A percentile compares a stretch with the other conserved stretches of the same genome.
phyloP scores from a whole-genome alignment of 2,329 filamentous ascomycete genomes.

The Neurospora sp. region DNA sequence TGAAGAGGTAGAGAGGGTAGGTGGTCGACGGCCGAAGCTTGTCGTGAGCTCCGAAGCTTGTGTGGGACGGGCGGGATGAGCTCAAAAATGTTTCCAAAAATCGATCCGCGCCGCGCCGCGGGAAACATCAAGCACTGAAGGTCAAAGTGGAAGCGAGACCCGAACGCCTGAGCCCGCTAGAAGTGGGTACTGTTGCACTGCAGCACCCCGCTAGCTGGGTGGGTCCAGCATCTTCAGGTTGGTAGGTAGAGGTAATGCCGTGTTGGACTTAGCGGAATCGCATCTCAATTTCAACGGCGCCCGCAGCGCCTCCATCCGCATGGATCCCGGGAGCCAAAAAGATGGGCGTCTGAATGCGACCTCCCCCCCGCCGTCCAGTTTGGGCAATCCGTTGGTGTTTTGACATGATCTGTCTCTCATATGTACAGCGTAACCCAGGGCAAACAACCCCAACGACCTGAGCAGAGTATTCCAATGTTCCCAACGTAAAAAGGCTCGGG shows the following conservation, averaged over 20 bases:
- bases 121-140: not conserved
- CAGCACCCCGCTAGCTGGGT: not conserved
- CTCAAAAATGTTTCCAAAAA: slow-evolving; percentile 1
- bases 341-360: not conserved
- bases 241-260: not conserved
- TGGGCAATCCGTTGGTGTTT: not conserved
- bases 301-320: not conserved
- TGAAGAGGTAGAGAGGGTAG: not conserved
- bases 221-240: not conserved
- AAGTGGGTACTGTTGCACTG: not conserved
- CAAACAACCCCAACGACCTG: slow-evolving; percentile 7
- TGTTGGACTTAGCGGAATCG: not conserved
- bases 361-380: not conserved
- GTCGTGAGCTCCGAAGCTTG: not conserved
- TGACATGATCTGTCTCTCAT: not conserved
- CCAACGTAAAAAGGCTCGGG: slow-evolving; percentile 1
- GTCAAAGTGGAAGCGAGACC: not conserved
- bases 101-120: not conserved
- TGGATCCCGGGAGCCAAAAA: not conserved
- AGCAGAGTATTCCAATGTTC: not conserved
- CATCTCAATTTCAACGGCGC: not conserved
- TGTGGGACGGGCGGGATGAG: not conserved
- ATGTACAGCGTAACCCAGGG: not conserved
- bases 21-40: not conserved
- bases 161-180: not conserved